phyloP scores from a whole-genome alignment of 1,139 yeast genomes.

The Blastobotrys raffinosifermentans region DNA sequence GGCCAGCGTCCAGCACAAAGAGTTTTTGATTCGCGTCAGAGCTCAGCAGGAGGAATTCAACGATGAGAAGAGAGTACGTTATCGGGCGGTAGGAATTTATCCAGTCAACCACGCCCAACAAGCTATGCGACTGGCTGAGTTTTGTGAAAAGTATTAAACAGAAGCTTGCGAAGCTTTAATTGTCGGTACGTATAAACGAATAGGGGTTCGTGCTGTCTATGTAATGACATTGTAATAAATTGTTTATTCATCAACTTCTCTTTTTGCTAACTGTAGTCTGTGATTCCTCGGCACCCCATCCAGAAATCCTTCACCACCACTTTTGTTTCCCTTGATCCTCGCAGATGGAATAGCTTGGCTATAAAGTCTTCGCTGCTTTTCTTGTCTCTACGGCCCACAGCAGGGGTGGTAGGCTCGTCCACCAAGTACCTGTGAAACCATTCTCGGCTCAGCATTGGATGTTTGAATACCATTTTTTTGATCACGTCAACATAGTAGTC shows the following conservation, averaged over 20 bases:
- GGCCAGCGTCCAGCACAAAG: constrained; percentile 55
- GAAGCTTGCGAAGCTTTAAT: no score
- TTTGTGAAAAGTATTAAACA: constrained; percentile 29
- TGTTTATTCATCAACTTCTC: constrained; percentile 1
- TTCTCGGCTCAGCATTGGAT: constrained; percentile 41
- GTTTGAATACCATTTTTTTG: constrained; percentile 48
- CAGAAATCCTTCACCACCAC: constrained; percentile 58
- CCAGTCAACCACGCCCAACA: constrained; percentile 59
- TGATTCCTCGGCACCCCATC: constrained; percentile 42
- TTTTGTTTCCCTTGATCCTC: constrained; percentile 57
- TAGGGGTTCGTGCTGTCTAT: neutral
- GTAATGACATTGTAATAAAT: neutral
- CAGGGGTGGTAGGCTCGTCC: constrained; percentile 27
- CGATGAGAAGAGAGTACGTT: constrained; percentile 71
- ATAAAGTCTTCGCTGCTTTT: constrained; percentile 37
- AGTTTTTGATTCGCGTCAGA: constrained; percentile 66
- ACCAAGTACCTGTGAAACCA: constrained; percentile 43
- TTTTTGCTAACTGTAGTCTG: constrained; percentile 20
- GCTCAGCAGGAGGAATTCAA: constrained; percentile 83
- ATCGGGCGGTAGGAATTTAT: constrained; percentile 53
- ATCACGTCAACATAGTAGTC: constrained; percentile 53
- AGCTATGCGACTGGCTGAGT: constrained; percentile 50
- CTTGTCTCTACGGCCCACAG: constrained; percentile 16
- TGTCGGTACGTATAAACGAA: no score
- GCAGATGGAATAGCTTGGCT: constrained; percentile 51